These are phyloP conservation scores for Nannizzia gypsea DNA, from an alignment of 2,329 filamentous ascomycete genomes.

Conservation along the genomic window DNA sequence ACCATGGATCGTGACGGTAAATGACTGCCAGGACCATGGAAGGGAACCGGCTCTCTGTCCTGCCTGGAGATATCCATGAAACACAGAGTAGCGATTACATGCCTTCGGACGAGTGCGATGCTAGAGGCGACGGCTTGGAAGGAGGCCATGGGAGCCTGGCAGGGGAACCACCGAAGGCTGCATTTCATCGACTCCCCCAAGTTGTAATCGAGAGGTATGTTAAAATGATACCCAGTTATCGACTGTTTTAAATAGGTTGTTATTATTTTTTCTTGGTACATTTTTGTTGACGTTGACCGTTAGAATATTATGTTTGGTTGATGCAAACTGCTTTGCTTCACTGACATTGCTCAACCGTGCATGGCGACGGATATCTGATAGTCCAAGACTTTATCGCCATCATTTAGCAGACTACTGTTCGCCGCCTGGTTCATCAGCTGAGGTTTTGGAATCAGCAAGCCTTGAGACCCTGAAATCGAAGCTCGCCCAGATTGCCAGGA, in stretches of 20 bases:
- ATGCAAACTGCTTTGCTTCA: slow-evolving; percentile 38
- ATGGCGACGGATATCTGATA: slow-evolving; percentile 36
- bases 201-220: slow-evolving; percentile 14
- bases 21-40: slow-evolving; percentile 11
- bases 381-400: slow-evolving; percentile 34
- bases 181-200: slow-evolving; percentile 9
- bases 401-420: slow-evolving; percentile 33
- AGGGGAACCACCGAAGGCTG: not conserved
- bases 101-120: not conserved
- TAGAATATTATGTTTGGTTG: slow-evolving; percentile 38
- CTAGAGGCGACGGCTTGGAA: not conserved
- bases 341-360: slow-evolving; percentile 33
- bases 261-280: not conserved
- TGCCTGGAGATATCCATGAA: slow-evolving; percentile 10
- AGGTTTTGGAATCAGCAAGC: slow-evolving; percentile 31
- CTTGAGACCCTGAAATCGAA: slow-evolving; percentile 51
- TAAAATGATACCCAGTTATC: not conserved
- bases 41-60: slow-evolving; percentile 8
- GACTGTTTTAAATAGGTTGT: not conserved
- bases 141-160: not conserved
- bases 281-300: not conserved
- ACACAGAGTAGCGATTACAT: slow-evolving; percentile 4
- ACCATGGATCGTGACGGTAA: slow-evolving; percentile 9
- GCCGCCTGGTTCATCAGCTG: slow-evolving; percentile 25
- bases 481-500: slow-evolving; percentile 60